Conservation (phyloP, 805 yeast genomes). For the Sungouiella blattae region DNA sequence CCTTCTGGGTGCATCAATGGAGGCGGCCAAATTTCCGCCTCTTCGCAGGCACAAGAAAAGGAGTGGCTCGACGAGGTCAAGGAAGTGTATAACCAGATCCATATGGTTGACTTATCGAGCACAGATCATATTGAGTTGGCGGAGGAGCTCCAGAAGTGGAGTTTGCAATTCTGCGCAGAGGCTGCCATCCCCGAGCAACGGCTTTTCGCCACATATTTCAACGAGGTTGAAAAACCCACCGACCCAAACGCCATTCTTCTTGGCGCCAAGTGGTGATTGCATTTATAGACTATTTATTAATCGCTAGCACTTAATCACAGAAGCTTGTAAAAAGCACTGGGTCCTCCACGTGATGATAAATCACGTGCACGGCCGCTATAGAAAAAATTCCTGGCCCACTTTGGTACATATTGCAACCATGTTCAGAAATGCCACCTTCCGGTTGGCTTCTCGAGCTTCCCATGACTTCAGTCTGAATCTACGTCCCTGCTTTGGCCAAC, state of each 20-base stretch:
- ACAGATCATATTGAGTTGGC: slow-evolving; percentile 10
- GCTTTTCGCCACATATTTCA: slow-evolving; percentile 45
- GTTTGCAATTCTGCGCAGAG: slow-evolving; percentile 25
- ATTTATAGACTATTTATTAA: not conserved
- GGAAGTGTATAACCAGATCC: slow-evolving; percentile 30
- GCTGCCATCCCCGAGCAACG: slow-evolving; percentile 32
- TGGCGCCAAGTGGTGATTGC: slow-evolving; percentile 58
- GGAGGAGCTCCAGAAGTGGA: slow-evolving; percentile 28
- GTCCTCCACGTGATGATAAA: too few species aligned
- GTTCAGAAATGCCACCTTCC: too few species aligned
- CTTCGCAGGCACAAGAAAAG: slow-evolving; percentile 35
- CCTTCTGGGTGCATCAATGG: slow-evolving; percentile 98
- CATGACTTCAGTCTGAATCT: too few species aligned
- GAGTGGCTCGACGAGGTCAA: slow-evolving; percentile 43
- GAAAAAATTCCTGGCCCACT: too few species aligned
- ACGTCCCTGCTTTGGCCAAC: too few species aligned
- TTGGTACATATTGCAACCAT: too few species aligned
- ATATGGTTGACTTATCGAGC: slow-evolving; percentile 15
- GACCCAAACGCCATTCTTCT: slow-evolving; percentile 46
- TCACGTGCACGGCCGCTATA: too few species aligned
- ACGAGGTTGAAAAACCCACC: slow-evolving; percentile 49
- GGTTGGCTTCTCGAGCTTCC: too few species aligned
- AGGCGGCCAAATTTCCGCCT: slow-evolving; percentile 78
- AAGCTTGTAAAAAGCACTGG: too few species aligned
- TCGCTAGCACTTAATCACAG: too few species aligned